A percentile compares a stretch with the other conserved stretches of the same genome.
phyloP scores from a whole-genome alignment of 1,284 basidiomycete genomes.

The Naganishia liquefaciens region DNA sequence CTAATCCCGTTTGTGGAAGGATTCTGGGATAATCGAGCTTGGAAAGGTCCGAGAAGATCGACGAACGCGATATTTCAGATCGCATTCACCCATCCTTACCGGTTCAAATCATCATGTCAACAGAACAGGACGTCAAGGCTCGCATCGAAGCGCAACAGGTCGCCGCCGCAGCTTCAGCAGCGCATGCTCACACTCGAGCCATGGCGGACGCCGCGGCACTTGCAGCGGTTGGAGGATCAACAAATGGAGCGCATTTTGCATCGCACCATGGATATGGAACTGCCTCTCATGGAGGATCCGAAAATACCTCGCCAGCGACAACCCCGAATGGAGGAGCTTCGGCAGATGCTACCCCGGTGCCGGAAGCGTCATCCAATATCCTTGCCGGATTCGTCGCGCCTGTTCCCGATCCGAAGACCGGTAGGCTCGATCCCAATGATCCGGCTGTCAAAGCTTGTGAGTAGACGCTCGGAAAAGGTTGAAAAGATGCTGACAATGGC shows the following conservation, averaged over 20 bases:
- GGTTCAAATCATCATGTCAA: neutral
- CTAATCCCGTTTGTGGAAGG: too few relatives aligned
- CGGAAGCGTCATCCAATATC: slow-evolving; percentile 6
- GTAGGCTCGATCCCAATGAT: slow-evolving; percentile 55
- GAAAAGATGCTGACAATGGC: neutral
- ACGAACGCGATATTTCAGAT: too few relatives aligned
- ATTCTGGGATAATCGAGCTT: too few relatives aligned
- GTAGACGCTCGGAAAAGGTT: neutral
- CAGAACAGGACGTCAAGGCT: slow-evolving; percentile 20
- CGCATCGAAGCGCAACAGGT: slow-evolving; percentile 21
- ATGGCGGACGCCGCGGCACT: slow-evolving; percentile 31
- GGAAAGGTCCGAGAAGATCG: too few relatives aligned
- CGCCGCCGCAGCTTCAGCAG: slow-evolving; percentile 6
- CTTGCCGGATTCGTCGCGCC: slow-evolving; percentile 35
- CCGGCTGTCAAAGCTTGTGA: slow-evolving; percentile 52
- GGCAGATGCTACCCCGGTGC: neutral
- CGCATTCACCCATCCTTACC: too few relatives aligned
- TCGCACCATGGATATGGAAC: neutral
- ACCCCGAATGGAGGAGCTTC: slow-evolving; percentile 1
- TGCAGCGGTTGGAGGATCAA: slow-evolving; percentile 29
- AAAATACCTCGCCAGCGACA: slow-evolving; percentile 5
- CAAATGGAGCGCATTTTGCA: slow-evolving; percentile 10
- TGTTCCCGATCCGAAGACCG: slow-evolving; percentile 53
- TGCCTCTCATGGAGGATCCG: neutral
- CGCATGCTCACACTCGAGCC: slow-evolving; percentile 28